Evolutionary conservation across 306 rosid species (phyloP).

Genomic region (Rosa chinensis): DNA sequence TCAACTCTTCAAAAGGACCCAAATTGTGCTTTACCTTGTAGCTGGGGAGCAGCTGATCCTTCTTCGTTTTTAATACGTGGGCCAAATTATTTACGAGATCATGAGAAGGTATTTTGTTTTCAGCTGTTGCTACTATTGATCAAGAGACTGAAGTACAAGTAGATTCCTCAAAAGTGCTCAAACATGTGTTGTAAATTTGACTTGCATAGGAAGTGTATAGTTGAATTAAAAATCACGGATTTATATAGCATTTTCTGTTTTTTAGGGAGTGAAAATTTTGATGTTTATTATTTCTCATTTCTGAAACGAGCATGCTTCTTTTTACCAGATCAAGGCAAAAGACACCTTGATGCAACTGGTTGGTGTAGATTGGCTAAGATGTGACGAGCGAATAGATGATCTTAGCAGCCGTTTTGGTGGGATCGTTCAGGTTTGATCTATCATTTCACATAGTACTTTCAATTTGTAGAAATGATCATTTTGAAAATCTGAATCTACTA

Average conservation of each 20-base stretch:
- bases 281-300: neutral
- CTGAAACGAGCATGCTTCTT: conserved; percentile 10
- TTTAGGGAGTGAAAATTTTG: no score
- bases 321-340: conserved; percentile 62
- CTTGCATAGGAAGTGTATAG: neutral
- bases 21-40: conserved; percentile 55
- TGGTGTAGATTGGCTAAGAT: conserved; percentile 81
- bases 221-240: neutral
- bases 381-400: conserved; percentile 65
- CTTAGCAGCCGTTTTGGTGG: conserved; percentile 63
- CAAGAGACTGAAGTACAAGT: neutral
- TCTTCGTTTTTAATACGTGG: conserved; percentile 84
- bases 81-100: conserved; percentile 56
- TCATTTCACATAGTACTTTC: conserved; percentile 14
- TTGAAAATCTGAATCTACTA: neutral
- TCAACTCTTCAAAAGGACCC: conserved; percentile 69
- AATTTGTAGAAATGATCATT: neutral
- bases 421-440: conserved; percentile 64
- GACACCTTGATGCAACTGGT: conserved; percentile 69
- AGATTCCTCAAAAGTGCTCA: conserved; percentile 5
- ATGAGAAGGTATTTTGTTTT: conserved; percentile 49
- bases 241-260: neutral
- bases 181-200: neutral
- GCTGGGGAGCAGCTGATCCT: conserved; percentile 75
- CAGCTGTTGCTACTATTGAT: conserved; percentile 10